These are phyloP conservation scores for Geotrichum europaeum DNA, from an alignment of 1,139 yeast genomes.

Conservation along the genomic window DNA sequence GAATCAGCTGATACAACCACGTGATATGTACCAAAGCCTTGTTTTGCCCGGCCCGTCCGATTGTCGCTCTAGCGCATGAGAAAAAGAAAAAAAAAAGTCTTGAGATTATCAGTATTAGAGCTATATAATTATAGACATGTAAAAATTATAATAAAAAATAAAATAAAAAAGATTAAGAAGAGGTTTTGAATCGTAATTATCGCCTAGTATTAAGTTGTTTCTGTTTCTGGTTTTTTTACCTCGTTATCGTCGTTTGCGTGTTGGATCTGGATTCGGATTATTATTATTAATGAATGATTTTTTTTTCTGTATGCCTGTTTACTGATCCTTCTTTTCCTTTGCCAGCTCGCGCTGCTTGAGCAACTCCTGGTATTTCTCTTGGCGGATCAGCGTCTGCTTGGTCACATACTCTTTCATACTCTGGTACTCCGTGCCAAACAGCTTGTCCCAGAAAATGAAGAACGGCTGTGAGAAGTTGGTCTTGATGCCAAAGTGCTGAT, in stretches of 20 bases:
- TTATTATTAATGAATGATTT: background rate
- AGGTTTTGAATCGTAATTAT: background rate
- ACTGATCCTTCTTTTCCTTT: constrained; percentile 1
- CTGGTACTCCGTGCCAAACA: constrained; percentile 65
- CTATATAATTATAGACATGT: constrained; percentile 7
- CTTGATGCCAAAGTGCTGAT: constrained; percentile 92
- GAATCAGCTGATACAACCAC: no score
- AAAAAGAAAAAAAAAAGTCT: background rate
- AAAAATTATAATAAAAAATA: background rate
- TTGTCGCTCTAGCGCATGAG: background rate
- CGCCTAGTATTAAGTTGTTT: background rate
- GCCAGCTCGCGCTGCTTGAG: background rate
- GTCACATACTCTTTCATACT: constrained; percentile 37
- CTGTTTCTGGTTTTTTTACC: background rate
- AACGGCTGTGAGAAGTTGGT: constrained; percentile 95
- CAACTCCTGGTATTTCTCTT: constrained; percentile 20
- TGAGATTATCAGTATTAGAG: background rate
- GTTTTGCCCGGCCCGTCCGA: no score
- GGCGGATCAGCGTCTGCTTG: constrained; percentile 32
- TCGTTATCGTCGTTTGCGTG: background rate
- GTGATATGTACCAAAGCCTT: no score
- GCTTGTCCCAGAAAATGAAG: constrained; percentile 84
- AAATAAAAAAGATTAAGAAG: background rate
- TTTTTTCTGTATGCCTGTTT: background rate
- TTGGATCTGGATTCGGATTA: background rate